Percentiles rank a stretch among this genome's conserved stretches.
These are phyloP conservation scores for Theobroma cacao DNA, from an alignment of 345 rosid species.

Conservation along the genomic window DNA sequence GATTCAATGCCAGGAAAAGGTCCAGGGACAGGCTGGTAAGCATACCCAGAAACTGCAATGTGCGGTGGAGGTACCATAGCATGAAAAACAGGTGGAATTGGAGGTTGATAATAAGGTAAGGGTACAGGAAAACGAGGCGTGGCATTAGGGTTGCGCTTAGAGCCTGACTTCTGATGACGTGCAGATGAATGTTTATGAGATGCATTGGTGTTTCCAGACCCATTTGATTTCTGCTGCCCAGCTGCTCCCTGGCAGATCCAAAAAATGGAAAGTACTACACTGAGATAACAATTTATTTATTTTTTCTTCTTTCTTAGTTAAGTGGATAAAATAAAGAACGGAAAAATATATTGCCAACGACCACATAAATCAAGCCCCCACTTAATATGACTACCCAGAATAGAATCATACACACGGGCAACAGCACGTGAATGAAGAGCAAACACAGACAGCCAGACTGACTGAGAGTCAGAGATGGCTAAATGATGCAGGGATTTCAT, in stretches of 20 bases:
- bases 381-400: not conserved
- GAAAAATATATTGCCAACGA: not conserved
- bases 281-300: not conserved
- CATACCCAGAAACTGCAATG: constrained; percentile 58
- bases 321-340: not conserved
- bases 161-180: constrained; percentile 62
- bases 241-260: constrained; percentile 42
- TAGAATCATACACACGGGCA: not conserved
- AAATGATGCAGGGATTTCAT: not conserved
- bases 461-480: not conserved
- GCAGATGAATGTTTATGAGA: constrained; percentile 47
- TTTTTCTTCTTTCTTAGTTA: not conserved
- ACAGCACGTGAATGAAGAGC: not conserved
- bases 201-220: constrained; percentile 51
- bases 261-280: constrained; percentile 8
- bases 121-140: constrained; percentile 59
- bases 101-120: constrained; percentile 52
- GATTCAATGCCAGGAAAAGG: constrained; percentile 61
- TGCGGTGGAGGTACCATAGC: constrained; percentile 66
- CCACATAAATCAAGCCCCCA: not conserved
- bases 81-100: constrained; percentile 48
- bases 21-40: constrained; percentile 56
- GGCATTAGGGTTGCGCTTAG: constrained; percentile 54
- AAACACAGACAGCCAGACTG: not conserved
- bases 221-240: constrained; percentile 57